These are phyloP conservation scores for Skeletonema marinoi DNA, from an alignment of 108 stramenopile genomes.

Conservation along the genomic window DNA sequence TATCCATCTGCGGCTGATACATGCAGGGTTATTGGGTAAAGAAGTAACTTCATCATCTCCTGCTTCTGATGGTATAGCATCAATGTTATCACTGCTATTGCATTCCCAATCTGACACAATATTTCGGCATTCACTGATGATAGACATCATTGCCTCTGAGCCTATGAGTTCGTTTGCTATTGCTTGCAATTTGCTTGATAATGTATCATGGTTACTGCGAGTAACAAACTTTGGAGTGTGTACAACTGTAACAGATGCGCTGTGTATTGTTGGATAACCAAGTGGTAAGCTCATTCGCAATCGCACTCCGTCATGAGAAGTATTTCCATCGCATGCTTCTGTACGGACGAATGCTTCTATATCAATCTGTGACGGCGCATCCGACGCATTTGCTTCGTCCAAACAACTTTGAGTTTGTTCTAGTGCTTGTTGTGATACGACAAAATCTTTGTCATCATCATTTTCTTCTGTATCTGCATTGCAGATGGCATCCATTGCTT, in stretches of 20 bases:
- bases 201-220: constrained; percentile 31
- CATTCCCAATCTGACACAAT: background rate
- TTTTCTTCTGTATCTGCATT: constrained; percentile 12
- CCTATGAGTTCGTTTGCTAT: constrained; percentile 37
- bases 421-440: constrained; percentile 9
- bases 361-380: constrained; percentile 28
- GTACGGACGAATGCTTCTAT: constrained; percentile 10
- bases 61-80: background rate
- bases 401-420: constrained; percentile 4
- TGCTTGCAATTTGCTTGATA: constrained; percentile 22
- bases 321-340: background rate
- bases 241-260: constrained; percentile 32
- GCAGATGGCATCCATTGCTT: constrained; percentile 48
- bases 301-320: constrained; percentile 6
- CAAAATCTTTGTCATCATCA: constrained; percentile 8
- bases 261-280: constrained; percentile 42
- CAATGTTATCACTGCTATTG: constrained; percentile 1
- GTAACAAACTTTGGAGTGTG: constrained; percentile 6
- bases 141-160: constrained; percentile 51
- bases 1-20: constrained; percentile 51
- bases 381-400: background rate
- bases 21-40: background rate
- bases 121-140: constrained; percentile 48
- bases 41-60: background rate
- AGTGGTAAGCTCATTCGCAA: constrained; percentile 22